Percentiles rank a stretch among this genome's conserved stretches.
phyloP scores from a whole-genome alignment of 2,329 filamentous ascomycete genomes.

The Colletotrichum sp. region DNA sequence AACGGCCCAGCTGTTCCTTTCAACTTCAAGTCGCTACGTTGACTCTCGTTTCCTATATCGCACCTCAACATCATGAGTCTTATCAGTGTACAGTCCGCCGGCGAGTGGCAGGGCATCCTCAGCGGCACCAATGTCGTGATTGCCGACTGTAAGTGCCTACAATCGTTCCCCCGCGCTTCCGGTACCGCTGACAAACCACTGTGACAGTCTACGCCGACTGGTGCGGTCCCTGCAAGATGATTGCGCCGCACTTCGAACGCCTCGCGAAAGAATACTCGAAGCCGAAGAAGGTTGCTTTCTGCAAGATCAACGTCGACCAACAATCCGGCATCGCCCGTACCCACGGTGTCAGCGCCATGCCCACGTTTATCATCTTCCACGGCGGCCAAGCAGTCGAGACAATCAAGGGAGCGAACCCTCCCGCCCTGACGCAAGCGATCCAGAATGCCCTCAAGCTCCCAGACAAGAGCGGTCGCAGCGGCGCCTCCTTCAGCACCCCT shows the following conservation, averaged over 20 bases:
- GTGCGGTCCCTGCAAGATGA: constrained; percentile 93
- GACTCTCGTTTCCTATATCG: background rate
- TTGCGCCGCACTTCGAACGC: constrained; percentile 87
- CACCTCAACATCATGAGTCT: constrained; percentile 44
- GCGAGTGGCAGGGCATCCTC: constrained; percentile 76
- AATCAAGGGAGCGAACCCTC: constrained; percentile 81
- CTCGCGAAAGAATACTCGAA: constrained; percentile 81
- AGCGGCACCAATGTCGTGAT: constrained; percentile 80
- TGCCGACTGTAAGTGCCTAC: constrained; percentile 76
- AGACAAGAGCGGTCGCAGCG: constrained; percentile 41
- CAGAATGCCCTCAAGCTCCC: constrained; percentile 68
- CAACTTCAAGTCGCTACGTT: background rate
- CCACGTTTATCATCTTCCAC: constrained; percentile 93
- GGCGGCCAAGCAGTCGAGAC: constrained; percentile 75
- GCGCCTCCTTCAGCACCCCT: constrained; percentile 55
- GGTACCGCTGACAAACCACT: constrained; percentile 27
- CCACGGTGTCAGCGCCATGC: constrained; percentile 86
- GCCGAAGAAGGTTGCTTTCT: constrained; percentile 84
- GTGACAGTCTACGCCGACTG: constrained; percentile 87
- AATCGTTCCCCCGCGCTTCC: background rate
- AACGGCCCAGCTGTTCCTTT: background rate
- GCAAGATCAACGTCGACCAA: constrained; percentile 88
- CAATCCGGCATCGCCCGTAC: constrained; percentile 78
- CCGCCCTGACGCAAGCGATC: constrained; percentile 77
- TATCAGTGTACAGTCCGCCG: constrained; percentile 65